A percentile compares a stretch with the other conserved stretches of the same genome.
Conservation (phyloP, 768 basidiomycete genomes). For the Suillus lakei region DNA sequence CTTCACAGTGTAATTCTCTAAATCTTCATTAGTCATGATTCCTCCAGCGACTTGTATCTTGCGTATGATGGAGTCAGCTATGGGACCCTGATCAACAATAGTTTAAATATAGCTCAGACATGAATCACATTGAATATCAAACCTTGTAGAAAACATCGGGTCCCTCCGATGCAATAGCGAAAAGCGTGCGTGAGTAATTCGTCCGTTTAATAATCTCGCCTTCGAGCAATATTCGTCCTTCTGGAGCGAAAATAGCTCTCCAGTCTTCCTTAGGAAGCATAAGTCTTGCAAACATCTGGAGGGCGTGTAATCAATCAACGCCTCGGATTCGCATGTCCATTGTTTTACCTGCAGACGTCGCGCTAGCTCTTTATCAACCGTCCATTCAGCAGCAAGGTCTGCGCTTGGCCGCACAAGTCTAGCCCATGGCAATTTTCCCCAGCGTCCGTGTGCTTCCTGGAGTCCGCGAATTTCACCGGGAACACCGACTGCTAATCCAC, state of each 20-base stretch:
- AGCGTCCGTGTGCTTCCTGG: slow-evolving; percentile 79
- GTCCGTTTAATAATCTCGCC: slow-evolving; percentile 76
- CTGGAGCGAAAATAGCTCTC: slow-evolving; percentile 81
- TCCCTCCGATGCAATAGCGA: slow-evolving; percentile 74
- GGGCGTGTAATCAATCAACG: slow-evolving; percentile 9
- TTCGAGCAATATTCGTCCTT: slow-evolving; percentile 68
- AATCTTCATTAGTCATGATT: slow-evolving; percentile 76
- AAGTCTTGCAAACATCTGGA: slow-evolving; percentile 50
- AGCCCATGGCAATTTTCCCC: slow-evolving; percentile 84
- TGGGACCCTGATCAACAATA: slow-evolving; percentile 58
- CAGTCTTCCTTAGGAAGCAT: slow-evolving; percentile 77
- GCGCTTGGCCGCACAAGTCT: slow-evolving; percentile 77
- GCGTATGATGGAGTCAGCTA: slow-evolving; percentile 78
- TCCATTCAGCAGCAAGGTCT: slow-evolving; percentile 79
- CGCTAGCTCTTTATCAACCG: slow-evolving; percentile 77
- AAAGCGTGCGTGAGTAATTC: slow-evolving; percentile 80
- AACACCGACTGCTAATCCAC: slow-evolving; percentile 87
- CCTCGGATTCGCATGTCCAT: slow-evolving; percentile 7
- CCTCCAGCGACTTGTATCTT: slow-evolving; percentile 79
- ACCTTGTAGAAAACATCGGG: slow-evolving; percentile 84
- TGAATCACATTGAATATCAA: slow-evolving; percentile 21
- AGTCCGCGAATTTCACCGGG: slow-evolving; percentile 92
- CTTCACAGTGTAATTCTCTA: slow-evolving; percentile 69
- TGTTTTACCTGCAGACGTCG: slow-evolving; percentile 66
- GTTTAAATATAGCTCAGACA: slow-evolving; percentile 18